Evolutionary conservation across 768 basidiomycete genomes (phyloP).

Genomic region (Termitomyces sp.): DNA sequence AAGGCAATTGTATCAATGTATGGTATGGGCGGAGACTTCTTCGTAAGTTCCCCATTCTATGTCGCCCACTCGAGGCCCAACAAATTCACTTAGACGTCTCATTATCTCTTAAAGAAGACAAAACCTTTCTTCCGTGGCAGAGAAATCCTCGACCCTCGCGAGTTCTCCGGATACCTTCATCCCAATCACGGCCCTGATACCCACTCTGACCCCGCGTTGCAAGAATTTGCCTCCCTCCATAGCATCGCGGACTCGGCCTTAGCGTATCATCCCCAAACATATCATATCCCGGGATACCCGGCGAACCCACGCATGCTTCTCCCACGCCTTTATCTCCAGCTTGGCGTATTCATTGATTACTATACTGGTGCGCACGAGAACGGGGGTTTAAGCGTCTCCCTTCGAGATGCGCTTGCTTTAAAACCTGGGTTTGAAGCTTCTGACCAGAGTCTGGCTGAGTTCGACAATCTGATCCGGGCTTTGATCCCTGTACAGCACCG

Average conservation of each 20-base stretch:
- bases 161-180: slow-evolving; percentile 43
- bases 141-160: slow-evolving; percentile 45
- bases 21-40: slow-evolving; percentile 58
- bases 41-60: slow-evolving; percentile 27
- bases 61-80: background rate
- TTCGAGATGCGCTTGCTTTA: slow-evolving; percentile 24
- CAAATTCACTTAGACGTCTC: slow-evolving; percentile 34
- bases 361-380: slow-evolving; percentile 42
- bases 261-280: slow-evolving; percentile 38
- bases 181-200: slow-evolving; percentile 25
- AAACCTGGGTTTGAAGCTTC: background rate
- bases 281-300: slow-evolving; percentile 51
- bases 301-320: slow-evolving; percentile 60
- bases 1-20: slow-evolving; percentile 54
- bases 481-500: slow-evolving; percentile 25
- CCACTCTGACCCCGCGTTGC: background rate
- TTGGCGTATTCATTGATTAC: slow-evolving; percentile 54
- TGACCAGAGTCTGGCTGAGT: slow-evolving; percentile 2
- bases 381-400: slow-evolving; percentile 38
- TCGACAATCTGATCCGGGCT: slow-evolving; percentile 6
- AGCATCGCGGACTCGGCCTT: slow-evolving; percentile 38
- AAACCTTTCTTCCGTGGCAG: slow-evolving; percentile 49
- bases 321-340: slow-evolving; percentile 52
- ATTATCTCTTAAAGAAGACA: slow-evolving; percentile 44
- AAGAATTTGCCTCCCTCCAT: slow-evolving; percentile 14